These are phyloP conservation scores for Perkinsela sp. DNA, from an alignment of 208 protist species.

Conservation along the genomic window DNA sequence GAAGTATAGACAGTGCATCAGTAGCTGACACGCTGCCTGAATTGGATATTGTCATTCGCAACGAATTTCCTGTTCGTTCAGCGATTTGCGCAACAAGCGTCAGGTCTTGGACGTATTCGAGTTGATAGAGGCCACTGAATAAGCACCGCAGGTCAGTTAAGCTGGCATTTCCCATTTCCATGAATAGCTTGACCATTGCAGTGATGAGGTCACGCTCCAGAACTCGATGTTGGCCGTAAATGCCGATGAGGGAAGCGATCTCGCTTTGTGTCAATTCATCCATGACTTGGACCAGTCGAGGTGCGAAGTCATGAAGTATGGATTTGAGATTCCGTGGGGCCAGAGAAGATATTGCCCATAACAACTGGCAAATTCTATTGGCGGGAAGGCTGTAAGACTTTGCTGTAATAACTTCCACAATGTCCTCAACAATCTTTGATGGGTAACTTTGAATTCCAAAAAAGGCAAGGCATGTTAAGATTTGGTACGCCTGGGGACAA, in stretches of 20 bases:
- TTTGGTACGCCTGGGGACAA: background rate
- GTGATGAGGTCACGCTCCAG: background rate
- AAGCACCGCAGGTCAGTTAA: background rate
- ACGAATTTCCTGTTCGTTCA: background rate
- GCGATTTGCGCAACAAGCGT: background rate
- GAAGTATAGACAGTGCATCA: too few relatives aligned
- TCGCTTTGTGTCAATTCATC: background rate
- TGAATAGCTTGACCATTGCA: background rate
- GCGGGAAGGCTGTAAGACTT: background rate
- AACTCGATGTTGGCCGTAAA: background rate
- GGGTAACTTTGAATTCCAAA: background rate
- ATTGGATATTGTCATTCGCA: background rate
- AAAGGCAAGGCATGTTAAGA: background rate
- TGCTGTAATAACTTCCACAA: background rate
- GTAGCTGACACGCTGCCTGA: background rate
- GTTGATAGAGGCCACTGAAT: background rate
- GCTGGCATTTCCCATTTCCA: background rate
- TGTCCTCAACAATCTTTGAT: background rate
- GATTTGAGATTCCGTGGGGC: background rate
- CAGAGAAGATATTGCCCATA: background rate
- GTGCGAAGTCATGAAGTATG: background rate
- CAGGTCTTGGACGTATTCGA: background rate
- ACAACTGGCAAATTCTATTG: background rate
- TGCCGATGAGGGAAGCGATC: background rate
- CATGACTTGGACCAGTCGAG: background rate